These are phyloP conservation scores for Yarrowia sp. DNA, from an alignment of 805 yeast genomes.

Conservation along the genomic window DNA sequence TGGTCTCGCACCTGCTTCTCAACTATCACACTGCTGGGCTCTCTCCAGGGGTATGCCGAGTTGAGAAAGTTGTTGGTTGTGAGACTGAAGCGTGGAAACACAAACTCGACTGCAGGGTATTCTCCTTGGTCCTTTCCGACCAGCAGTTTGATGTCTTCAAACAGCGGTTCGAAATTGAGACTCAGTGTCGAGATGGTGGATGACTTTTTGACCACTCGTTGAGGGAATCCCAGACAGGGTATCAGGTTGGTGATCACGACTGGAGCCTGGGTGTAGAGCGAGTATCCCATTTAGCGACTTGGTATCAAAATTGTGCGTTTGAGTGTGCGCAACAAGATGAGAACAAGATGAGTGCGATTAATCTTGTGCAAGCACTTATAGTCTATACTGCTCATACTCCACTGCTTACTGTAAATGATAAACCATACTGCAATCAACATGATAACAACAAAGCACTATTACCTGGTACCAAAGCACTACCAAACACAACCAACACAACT, in stretches of 20 bases:
- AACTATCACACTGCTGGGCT: not conserved
- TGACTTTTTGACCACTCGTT: not conserved
- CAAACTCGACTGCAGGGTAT: not conserved
- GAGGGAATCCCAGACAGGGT: not conserved
- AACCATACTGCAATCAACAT: no score
- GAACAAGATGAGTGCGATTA: no score
- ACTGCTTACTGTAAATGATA: no score
- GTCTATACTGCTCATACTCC: no score
- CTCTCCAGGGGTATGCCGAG: not conserved
- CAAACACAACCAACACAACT: no score
- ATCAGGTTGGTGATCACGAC: slow-evolving; percentile 17
- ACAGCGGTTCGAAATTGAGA: slow-evolving; percentile 7
- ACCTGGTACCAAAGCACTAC: no score
- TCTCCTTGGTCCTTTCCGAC: not conserved
- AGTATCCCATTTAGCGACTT: not conserved
- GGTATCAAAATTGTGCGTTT: no score
- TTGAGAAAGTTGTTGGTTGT: not conserved
- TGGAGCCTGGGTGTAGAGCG: not conserved
- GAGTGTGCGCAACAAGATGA: no score
- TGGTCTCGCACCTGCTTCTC: not conserved
- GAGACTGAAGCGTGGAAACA: not conserved
- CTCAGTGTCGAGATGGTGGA: not conserved
- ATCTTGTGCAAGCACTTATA: no score
- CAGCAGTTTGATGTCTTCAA: not conserved
- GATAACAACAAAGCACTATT: no score